Percentiles rank a stretch among this genome's conserved stretches.
phyloP scores from a whole-genome alignment of 306 rosid species.

The Castanospermum australe region DNA sequence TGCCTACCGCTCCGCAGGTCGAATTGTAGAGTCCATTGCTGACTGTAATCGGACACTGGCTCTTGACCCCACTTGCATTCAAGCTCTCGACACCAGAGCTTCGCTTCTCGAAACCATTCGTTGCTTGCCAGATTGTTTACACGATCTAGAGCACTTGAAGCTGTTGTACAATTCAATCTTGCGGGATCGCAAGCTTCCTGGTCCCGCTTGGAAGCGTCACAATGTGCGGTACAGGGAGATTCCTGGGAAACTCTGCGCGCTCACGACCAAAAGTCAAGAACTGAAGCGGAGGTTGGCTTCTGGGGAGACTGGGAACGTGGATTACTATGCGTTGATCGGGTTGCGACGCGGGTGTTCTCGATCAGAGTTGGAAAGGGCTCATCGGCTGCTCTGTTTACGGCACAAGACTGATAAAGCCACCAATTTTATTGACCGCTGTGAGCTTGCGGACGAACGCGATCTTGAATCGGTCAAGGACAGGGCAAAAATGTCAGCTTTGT shows the following conservation, averaged over 20 bases:
- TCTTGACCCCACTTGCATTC: constrained; percentile 73
- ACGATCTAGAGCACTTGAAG: constrained; percentile 86
- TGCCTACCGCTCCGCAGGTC: constrained; percentile 61
- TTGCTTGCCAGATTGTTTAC: constrained; percentile 83
- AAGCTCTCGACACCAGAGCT: constrained; percentile 87
- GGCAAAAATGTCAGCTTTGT: constrained; percentile 73
- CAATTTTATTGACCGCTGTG: constrained; percentile 72
- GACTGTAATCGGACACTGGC: constrained; percentile 91
- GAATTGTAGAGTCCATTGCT: constrained; percentile 85
- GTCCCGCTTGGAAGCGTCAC: constrained; percentile 94
- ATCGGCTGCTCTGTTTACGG: constrained; percentile 60
- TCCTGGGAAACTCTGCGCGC: constrained; percentile 74
- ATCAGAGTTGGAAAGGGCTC: constrained; percentile 85
- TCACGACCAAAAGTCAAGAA: constrained; percentile 61
- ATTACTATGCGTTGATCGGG: constrained; percentile 78
- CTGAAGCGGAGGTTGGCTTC: constrained; percentile 72
- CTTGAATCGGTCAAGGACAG: constrained; percentile 72
- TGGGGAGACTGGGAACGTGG: constrained; percentile 68
- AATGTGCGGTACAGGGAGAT: constrained; percentile 77
- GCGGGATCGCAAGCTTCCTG: constrained; percentile 80
- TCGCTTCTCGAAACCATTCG: constrained; percentile 71
- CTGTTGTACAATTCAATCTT: constrained; percentile 83
- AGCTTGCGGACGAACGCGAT: constrained; percentile 69
- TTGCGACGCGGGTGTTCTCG: constrained; percentile 86
- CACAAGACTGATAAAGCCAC: constrained; percentile 89